Evolutionary conservation across 371 early-diverging fungal genomes (phyloP).

Genomic region (Fennellomyces sp.): DNA sequence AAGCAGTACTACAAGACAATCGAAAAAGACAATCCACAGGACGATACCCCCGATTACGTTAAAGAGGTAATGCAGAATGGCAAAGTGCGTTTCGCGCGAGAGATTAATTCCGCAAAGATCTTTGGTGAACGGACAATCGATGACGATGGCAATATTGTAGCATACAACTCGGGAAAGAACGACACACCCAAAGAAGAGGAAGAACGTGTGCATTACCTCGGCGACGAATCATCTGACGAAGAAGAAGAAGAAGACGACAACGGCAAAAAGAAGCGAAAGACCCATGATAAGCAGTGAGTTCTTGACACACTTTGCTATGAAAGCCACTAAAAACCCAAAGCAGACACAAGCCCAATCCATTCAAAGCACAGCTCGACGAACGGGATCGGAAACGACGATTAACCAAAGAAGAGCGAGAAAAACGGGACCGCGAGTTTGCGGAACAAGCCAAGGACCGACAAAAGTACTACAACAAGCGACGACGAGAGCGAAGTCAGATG

Average conservation of each 20-base stretch:
- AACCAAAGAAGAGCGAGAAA: slow-evolving; percentile 33
- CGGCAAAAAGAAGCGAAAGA: slow-evolving; percentile 12
- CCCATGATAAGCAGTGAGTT: neutral
- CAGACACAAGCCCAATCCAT: slow-evolving; percentile 62
- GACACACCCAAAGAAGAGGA: slow-evolving; percentile 11
- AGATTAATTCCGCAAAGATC: slow-evolving; percentile 35
- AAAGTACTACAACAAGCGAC: slow-evolving; percentile 58
- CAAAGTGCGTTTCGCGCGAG: neutral
- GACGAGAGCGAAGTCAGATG: slow-evolving; percentile 59
- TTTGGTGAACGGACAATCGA: slow-evolving; percentile 66
- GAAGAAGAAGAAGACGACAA: slow-evolving; percentile 30
- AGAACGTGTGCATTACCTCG: slow-evolving; percentile 35
- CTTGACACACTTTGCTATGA: neutral
- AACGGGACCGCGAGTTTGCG: slow-evolving; percentile 34
- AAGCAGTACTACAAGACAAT: slow-evolving; percentile 58
- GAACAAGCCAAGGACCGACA: slow-evolving; percentile 51
- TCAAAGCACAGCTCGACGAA: slow-evolving; percentile 57
- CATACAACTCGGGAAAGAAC: slow-evolving; percentile 27
- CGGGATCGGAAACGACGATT: slow-evolving; percentile 47
- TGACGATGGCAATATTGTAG: slow-evolving; percentile 59
- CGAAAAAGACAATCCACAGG: slow-evolving; percentile 30
- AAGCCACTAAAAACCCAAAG: slow-evolving; percentile 9
- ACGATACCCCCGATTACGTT: slow-evolving; percentile 50
- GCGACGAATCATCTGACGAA: slow-evolving; percentile 35
- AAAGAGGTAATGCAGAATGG: slow-evolving; percentile 35